Evolutionary conservation across 2,329 filamentous ascomycete genomes (phyloP).

Genomic region (Rhinocladiella similis): DNA sequence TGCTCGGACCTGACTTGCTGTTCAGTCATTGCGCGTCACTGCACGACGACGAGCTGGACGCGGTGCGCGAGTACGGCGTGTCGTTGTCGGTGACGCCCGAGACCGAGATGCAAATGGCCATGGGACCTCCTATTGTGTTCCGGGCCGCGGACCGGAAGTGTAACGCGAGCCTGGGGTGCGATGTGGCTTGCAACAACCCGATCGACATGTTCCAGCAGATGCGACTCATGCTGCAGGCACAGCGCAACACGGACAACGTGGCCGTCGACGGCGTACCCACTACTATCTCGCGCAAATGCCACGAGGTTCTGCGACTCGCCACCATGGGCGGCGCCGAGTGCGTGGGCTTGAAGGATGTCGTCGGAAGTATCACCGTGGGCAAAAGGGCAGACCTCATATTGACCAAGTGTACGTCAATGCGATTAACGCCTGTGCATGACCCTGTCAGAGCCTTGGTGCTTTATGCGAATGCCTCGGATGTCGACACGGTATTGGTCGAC

Average conservation of each 20-base stretch:
- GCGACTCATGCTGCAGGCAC: slow-evolving; percentile 31
- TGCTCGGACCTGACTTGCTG: slow-evolving; percentile 9
- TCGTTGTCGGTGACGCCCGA: slow-evolving; percentile 33
- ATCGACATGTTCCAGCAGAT: slow-evolving; percentile 33
- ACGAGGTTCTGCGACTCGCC: slow-evolving; percentile 32
- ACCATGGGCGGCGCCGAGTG: slow-evolving; percentile 35
- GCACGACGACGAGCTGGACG: slow-evolving; percentile 19
- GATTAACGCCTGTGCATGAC: slow-evolving; percentile 32
- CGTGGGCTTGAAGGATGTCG: slow-evolving; percentile 29
- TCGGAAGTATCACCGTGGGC: slow-evolving; percentile 34
- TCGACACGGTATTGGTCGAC: slow-evolving; percentile 34
- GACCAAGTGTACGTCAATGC: slow-evolving; percentile 31
- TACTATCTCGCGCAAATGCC: slow-evolving; percentile 19
- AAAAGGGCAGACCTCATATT: slow-evolving; percentile 36
- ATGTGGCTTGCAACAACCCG: slow-evolving; percentile 32
- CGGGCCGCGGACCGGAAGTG: slow-evolving; percentile 15
- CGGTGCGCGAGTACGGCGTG: slow-evolving; percentile 14
- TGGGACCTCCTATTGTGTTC: slow-evolving; percentile 31
- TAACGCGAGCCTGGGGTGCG: slow-evolving; percentile 30
- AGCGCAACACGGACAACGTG: slow-evolving; percentile 20
- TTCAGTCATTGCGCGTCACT: slow-evolving; percentile 9
- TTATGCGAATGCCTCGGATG: slow-evolving; percentile 31
- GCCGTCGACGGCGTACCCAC: slow-evolving; percentile 1
- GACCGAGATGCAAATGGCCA: slow-evolving; percentile 36
- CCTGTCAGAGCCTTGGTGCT: slow-evolving; percentile 34